These are phyloP conservation scores for Synchytrium microbalum DNA, from an alignment of 371 early-diverging fungal genomes.

Conservation along the genomic window DNA sequence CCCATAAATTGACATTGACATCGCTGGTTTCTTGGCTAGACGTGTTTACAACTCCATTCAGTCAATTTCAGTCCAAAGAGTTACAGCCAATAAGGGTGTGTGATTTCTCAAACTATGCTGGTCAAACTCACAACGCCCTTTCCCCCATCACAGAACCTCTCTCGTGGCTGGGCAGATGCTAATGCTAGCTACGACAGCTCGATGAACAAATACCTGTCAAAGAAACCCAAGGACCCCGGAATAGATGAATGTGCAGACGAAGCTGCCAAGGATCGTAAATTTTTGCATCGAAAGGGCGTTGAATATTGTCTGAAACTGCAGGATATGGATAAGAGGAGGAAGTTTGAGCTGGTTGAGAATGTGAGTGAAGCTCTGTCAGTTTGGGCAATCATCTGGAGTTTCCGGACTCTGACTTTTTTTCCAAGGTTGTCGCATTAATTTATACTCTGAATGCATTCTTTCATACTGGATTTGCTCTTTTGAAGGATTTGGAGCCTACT, in stretches of 20 bases:
- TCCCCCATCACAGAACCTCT: slow-evolving; percentile 4
- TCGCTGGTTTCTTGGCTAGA: too few species aligned
- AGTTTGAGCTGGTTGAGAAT: slow-evolving; percentile 66
- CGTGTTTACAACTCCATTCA: too few species aligned
- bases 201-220: slow-evolving; percentile 8
- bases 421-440: slow-evolving; percentile 58
- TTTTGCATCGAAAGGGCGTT: slow-evolving; percentile 53
- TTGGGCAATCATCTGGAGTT: not conserved
- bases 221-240: slow-evolving; percentile 9
- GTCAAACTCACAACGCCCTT: not conserved
- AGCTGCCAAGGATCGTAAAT: too few species aligned
- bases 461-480: slow-evolving; percentile 63
- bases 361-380: slow-evolving; percentile 33
- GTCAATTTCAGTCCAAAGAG: too few species aligned
- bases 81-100: not conserved
- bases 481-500: slow-evolving; percentile 66
- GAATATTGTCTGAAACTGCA: slow-evolving; percentile 60
- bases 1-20: too few species aligned
- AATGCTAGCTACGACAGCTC: slow-evolving; percentile 4
- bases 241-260: slow-evolving; percentile 12
- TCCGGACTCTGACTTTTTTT: not conserved
- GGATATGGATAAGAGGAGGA: slow-evolving; percentile 57
- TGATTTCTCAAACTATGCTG: not conserved
- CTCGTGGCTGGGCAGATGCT: slow-evolving; percentile 11
- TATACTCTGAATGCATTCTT: slow-evolving; percentile 66